Conservation (phyloP, 129 eudicot genomes). For the Flaveria trinervia region DNA sequence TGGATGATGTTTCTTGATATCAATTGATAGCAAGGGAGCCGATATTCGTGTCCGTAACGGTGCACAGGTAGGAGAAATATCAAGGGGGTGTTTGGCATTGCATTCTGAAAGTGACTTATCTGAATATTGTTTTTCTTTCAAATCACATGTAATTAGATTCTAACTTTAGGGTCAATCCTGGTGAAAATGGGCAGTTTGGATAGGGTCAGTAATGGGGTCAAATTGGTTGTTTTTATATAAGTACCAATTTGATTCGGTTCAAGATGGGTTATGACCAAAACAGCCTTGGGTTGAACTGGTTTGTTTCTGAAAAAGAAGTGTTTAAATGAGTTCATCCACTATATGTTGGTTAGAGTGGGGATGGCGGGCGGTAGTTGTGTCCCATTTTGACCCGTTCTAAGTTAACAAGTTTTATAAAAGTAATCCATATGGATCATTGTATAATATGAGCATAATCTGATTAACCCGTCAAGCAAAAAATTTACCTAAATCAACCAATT, state of each 20-base stretch:
- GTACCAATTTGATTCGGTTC: too few relatives aligned
- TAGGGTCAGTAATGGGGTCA: too few relatives aligned
- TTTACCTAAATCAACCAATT: not conserved
- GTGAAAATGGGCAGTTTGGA: not conserved
- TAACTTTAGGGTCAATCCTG: not conserved
- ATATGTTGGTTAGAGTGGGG: not conserved
- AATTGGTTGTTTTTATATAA: too few relatives aligned
- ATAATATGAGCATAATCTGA: not conserved
- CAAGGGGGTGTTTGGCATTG: slow-evolving; percentile 8
- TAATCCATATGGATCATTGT: not conserved
- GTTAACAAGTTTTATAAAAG: not conserved
- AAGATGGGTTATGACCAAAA: too few relatives aligned
- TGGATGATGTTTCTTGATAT: slow-evolving; percentile 94
- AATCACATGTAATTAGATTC: not conserved
- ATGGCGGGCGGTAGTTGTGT: not conserved
- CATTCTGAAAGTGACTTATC: not conserved
- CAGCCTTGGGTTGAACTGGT: too few relatives aligned
- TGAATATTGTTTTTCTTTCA: not conserved
- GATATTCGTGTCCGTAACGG: slow-evolving; percentile 97
- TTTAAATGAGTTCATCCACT: not conserved
- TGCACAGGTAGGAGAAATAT: slow-evolving; percentile 61
- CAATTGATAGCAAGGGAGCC: slow-evolving; percentile 94
- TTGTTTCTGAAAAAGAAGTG: not conserved
- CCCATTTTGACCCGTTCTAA: not conserved
- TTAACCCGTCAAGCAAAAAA: not conserved